Evolutionary conservation across 2,329 filamentous ascomycete genomes (phyloP).

Genomic region (Leptographium wingfieldii): DNA sequence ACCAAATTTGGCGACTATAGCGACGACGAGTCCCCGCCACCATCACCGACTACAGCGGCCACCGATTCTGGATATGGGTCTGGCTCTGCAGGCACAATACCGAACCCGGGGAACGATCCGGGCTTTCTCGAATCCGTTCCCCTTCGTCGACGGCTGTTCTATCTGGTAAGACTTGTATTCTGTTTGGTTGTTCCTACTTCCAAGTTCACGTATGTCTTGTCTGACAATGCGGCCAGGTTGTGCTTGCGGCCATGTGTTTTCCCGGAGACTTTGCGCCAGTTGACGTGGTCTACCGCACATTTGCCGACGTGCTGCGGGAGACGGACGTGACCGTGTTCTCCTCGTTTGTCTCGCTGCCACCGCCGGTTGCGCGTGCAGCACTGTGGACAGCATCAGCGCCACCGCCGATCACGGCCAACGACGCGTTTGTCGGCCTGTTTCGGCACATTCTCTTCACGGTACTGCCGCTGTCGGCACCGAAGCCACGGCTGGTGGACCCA

Average conservation of each 20-base stretch:
- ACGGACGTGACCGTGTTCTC: constrained; percentile 46
- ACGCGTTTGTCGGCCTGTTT: constrained; percentile 31
- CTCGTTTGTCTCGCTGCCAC: constrained; percentile 32
- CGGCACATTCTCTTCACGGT: constrained; percentile 31
- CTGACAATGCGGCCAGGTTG: constrained; percentile 20
- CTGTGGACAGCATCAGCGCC: constrained; percentile 9
- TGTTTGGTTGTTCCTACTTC: neutral
- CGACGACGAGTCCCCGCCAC: constrained; percentile 39
- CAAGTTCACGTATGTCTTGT: neutral
- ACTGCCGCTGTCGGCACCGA: constrained; percentile 28
- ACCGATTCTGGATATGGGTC: neutral
- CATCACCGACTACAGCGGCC: constrained; percentile 24
- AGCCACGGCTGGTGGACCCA: constrained; percentile 27
- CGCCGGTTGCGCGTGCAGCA: constrained; percentile 12
- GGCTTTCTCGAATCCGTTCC: constrained; percentile 36
- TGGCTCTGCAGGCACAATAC: constrained; percentile 17
- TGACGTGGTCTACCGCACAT: constrained; percentile 45
- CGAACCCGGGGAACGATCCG: neutral
- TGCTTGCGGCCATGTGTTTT: constrained; percentile 34
- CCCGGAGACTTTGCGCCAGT: constrained; percentile 26
- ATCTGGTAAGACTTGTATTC: constrained; percentile 28
- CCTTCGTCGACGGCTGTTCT: constrained; percentile 51
- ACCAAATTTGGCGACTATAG: constrained; percentile 48
- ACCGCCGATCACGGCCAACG: constrained; percentile 10
- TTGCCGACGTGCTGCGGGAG: constrained; percentile 41